Evolutionary conservation across 345 rosid genomes (phyloP).

Genomic region (Eucalyptus grandis): DNA sequence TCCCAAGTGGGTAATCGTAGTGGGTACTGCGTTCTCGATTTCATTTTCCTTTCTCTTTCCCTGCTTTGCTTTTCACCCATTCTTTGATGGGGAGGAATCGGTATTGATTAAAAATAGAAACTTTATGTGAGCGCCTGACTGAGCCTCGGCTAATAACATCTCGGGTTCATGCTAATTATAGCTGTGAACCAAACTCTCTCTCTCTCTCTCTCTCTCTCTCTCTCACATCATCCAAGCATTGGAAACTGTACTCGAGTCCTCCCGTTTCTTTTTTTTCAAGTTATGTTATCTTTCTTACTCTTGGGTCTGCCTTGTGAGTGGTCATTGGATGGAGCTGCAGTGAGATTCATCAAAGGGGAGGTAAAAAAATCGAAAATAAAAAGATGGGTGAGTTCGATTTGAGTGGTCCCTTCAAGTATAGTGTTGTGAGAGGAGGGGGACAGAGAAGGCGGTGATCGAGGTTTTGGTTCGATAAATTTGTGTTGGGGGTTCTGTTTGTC

Average conservation of each 20-base stretch:
- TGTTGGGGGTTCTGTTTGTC: background rate
- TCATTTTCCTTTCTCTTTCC: background rate
- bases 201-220: background rate
- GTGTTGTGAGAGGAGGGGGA: background rate
- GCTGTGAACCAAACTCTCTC: background rate
- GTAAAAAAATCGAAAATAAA: background rate
- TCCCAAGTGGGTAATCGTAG: background rate
- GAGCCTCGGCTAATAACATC: background rate
- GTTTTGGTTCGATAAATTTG: background rate
- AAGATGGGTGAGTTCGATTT: background rate
- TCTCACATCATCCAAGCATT: background rate
- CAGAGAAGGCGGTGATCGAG: conserved; percentile 14
- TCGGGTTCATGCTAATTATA: background rate
- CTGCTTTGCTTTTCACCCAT: background rate
- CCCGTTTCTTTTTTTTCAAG: background rate
- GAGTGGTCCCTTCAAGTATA: background rate
- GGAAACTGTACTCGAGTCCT: background rate
- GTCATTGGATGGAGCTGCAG: background rate
- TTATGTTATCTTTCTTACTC: background rate
- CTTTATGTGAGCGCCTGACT: background rate
- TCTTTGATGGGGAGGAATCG: background rate
- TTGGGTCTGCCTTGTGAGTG: background rate
- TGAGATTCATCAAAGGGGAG: background rate
- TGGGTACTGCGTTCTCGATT: background rate
- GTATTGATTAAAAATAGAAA: background rate